phyloP scores from a whole-genome alignment of 345 rosid genomes.

The Theobroma cacao region DNA sequence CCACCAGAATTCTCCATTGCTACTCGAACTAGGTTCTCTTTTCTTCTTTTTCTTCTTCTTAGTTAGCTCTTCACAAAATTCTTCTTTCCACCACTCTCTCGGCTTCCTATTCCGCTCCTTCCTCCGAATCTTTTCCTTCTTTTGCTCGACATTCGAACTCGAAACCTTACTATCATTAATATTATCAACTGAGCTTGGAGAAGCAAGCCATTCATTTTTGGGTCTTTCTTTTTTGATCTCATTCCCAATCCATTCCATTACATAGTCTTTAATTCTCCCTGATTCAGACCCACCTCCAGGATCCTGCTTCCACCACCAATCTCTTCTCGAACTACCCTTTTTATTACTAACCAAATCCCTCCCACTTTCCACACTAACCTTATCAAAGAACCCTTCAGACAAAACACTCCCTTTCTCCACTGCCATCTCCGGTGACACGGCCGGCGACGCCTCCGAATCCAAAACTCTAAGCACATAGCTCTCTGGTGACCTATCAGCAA shows the following conservation, averaged over 20 bases:
- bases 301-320: slow-evolving; percentile 88
- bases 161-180: slow-evolving; percentile 17
- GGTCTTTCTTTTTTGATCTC: slow-evolving; percentile 75
- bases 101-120: slow-evolving; percentile 61
- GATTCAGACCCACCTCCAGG: slow-evolving; percentile 53
- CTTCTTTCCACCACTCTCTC: slow-evolving; percentile 88
- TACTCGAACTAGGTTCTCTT: slow-evolving; percentile 33
- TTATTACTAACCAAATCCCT: slow-evolving; percentile 30
- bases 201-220: slow-evolving; percentile 40
- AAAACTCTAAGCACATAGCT: slow-evolving; percentile 40
- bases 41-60: slow-evolving; percentile 60
- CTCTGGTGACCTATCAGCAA: slow-evolving; percentile 48
- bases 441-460: slow-evolving; percentile 40
- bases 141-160: slow-evolving; percentile 33
- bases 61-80: slow-evolving; percentile 71
- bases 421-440: slow-evolving; percentile 38
- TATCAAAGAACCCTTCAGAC: slow-evolving; percentile 44
- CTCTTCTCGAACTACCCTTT: slow-evolving; percentile 49
- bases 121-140: slow-evolving; percentile 40
- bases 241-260: slow-evolving; percentile 80
- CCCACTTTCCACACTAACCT: slow-evolving; percentile 41
- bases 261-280: slow-evolving; percentile 75
- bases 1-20: slow-evolving; percentile 62
- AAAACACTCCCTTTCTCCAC: slow-evolving; percentile 43
- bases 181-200: slow-evolving; percentile 28